Conservation (phyloP, 2,329 filamentous ascomycete genomes). For the Corniculantispora saksenae region DNA sequence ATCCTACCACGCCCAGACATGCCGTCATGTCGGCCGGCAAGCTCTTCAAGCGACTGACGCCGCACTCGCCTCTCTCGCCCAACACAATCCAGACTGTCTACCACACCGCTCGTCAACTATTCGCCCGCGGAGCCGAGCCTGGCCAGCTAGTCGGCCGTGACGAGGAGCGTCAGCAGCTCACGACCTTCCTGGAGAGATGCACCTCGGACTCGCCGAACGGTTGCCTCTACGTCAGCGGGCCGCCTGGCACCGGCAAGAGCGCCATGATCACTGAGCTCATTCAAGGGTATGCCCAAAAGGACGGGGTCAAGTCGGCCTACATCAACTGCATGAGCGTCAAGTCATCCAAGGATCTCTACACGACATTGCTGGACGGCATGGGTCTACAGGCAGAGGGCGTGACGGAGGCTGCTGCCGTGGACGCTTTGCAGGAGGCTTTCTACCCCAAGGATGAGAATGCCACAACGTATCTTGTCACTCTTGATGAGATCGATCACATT, state of each 20-base stretch:
- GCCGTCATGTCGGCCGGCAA: conserved; percentile 76
- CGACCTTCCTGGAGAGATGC: conserved; percentile 67
- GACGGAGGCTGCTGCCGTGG: conserved; percentile 66
- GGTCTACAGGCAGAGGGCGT: conserved; percentile 56
- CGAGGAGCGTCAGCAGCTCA: conserved; percentile 63
- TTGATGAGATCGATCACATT: conserved; percentile 95
- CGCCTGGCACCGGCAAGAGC: conserved; percentile 95
- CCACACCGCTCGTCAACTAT: conserved; percentile 82
- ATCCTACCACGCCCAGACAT: conserved; percentile 79
- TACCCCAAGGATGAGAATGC: conserved; percentile 58
- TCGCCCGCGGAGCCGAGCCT: conserved; percentile 76
- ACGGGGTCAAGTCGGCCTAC: conserved; percentile 68
- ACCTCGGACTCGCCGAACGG: conserved; percentile 64
- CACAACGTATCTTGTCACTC: conserved; percentile 74
- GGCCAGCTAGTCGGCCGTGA: conserved; percentile 79
- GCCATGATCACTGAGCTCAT: conserved; percentile 85
- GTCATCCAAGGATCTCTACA: conserved; percentile 81
- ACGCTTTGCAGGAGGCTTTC: conserved; percentile 71
- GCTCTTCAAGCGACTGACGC: conserved; percentile 75
- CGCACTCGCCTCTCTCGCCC: conserved; percentile 72
- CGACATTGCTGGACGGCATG: conserved; percentile 72
- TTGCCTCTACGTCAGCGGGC: conserved; percentile 92
- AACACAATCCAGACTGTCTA: conserved; percentile 74
- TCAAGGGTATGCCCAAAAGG: conserved; percentile 52
- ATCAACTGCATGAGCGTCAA: conserved; percentile 98